Evolutionary conservation across 768 basidiomycete species (phyloP).

Genomic region (Agrocybe pediades): DNA sequence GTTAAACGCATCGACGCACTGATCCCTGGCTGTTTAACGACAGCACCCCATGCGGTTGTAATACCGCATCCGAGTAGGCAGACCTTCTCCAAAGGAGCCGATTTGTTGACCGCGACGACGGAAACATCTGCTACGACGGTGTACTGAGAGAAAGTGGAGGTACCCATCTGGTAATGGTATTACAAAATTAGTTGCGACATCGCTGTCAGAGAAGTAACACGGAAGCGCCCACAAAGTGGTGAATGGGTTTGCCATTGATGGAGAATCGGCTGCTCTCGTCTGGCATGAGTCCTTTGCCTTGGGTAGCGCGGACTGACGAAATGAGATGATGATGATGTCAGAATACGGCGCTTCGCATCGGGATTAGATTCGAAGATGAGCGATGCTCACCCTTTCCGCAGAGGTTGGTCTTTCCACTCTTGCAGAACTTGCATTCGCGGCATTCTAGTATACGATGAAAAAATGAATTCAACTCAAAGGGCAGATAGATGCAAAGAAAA

Average conservation of each 20-base stretch:
- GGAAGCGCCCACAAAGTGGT: conserved; percentile 78
- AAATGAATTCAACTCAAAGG: neutral
- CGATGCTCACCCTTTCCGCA: conserved; percentile 86
- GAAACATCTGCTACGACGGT: conserved; percentile 98
- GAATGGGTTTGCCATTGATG: conserved; percentile 81
- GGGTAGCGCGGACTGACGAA: conserved; percentile 79
- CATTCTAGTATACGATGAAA: conserved; percentile 58
- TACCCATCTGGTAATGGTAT: conserved; percentile 77
- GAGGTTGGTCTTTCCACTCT: conserved; percentile 97
- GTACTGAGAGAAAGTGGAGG: conserved; percentile 99
- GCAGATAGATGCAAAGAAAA: conserved; percentile 3
- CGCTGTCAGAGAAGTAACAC: neutral
- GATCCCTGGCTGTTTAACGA: conserved; percentile 87
- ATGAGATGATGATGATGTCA: neutral
- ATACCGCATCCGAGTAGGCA: conserved; percentile 96
- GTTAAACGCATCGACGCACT: conserved; percentile 43
- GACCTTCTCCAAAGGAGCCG: conserved; percentile 93
- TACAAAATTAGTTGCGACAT: neutral
- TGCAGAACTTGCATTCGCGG: conserved; percentile 98
- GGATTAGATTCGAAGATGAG: too few relatives aligned
- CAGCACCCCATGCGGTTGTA: conserved; percentile 98
- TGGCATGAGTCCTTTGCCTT: conserved; percentile 95
- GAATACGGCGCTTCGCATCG: too few relatives aligned
- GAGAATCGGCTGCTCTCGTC: conserved; percentile 88
- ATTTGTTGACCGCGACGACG: conserved; percentile 84